Conservation (phyloP, 2,329 filamentous ascomycete genomes). For the Pseudogymnoascus destructans region DNA sequence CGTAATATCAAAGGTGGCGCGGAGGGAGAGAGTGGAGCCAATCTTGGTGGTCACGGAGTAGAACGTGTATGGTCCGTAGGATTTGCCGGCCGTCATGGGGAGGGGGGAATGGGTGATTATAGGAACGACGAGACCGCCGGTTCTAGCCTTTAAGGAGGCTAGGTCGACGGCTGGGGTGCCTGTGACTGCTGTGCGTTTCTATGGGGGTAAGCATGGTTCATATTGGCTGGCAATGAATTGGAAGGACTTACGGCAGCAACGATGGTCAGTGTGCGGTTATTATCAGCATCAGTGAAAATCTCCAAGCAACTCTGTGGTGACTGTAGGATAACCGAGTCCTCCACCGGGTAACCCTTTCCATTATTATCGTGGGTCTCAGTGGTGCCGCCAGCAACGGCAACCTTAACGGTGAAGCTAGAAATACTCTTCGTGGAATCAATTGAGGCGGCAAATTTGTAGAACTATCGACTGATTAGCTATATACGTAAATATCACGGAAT, state of each 20-base stretch:
- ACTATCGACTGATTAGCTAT: slow-evolving; percentile 17
- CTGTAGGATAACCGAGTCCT: slow-evolving; percentile 43
- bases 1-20: slow-evolving; percentile 18
- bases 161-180: slow-evolving; percentile 14
- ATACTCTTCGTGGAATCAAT: slow-evolving; percentile 47
- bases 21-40: slow-evolving; percentile 10
- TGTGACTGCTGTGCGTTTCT: slow-evolving; percentile 15
- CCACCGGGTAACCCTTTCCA: slow-evolving; percentile 39
- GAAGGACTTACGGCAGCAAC: slow-evolving; percentile 20
- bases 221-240: neutral
- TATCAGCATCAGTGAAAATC: slow-evolving; percentile 11
- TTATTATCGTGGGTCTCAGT: slow-evolving; percentile 42
- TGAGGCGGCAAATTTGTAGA: slow-evolving; percentile 25
- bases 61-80: slow-evolving; percentile 19
- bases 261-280: slow-evolving; percentile 17
- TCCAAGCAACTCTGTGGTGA: slow-evolving; percentile 42
- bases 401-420: slow-evolving; percentile 43
- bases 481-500: slow-evolving; percentile 29
- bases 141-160: slow-evolving; percentile 17
- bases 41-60: slow-evolving; percentile 19
- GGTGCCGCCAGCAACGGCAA: slow-evolving; percentile 36
- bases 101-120: slow-evolving; percentile 13
- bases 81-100: slow-evolving; percentile 17
- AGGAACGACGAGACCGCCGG: slow-evolving; percentile 17
- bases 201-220: neutral